These are phyloP conservation scores for Lanmaoa rubissima DNA, from an alignment of 768 basidiomycete species.

Conservation along the genomic window DNA sequence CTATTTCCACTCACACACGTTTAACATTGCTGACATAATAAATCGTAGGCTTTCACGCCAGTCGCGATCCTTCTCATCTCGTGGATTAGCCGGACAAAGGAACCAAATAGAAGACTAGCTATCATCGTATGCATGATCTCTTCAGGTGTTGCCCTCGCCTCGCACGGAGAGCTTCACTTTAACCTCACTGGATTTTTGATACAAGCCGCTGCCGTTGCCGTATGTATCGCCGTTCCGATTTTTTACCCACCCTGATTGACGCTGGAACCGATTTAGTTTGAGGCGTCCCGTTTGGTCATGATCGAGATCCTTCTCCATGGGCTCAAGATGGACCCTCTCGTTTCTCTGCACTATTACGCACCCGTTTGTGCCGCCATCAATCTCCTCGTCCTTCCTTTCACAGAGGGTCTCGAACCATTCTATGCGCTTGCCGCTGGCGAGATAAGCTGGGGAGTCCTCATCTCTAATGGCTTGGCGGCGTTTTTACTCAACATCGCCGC, in stretches of 20 bases:
- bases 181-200: conserved; percentile 83
- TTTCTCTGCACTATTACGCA: conserved; percentile 94
- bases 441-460: conserved; percentile 66
- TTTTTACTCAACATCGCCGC: conserved; percentile 91
- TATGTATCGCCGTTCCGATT: conserved; percentile 27
- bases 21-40: not conserved
- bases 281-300: conserved; percentile 92
- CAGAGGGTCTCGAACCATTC: conserved; percentile 89
- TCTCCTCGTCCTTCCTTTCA: conserved; percentile 81
- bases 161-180: conserved; percentile 85
- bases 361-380: conserved; percentile 94
- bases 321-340: conserved; percentile 96
- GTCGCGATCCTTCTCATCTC: conserved; percentile 93
- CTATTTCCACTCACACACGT: not conserved
- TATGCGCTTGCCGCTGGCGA: conserved; percentile 51
- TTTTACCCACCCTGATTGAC: not conserved
- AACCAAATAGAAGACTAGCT: conserved; percentile 77
- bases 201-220: conserved; percentile 83
- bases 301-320: conserved; percentile 94
- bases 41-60: conserved; percentile 76
- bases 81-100: conserved; percentile 84
- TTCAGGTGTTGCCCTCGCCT: conserved; percentile 83
- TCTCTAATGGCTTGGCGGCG: conserved; percentile 84
- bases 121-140: conserved; percentile 92
- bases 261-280: conserved; percentile 55